A percentile compares a stretch with the other conserved stretches of the same genome.
Conservation (phyloP, 2,329 filamentous ascomycete species). For the Parastagonospora nodorum region DNA sequence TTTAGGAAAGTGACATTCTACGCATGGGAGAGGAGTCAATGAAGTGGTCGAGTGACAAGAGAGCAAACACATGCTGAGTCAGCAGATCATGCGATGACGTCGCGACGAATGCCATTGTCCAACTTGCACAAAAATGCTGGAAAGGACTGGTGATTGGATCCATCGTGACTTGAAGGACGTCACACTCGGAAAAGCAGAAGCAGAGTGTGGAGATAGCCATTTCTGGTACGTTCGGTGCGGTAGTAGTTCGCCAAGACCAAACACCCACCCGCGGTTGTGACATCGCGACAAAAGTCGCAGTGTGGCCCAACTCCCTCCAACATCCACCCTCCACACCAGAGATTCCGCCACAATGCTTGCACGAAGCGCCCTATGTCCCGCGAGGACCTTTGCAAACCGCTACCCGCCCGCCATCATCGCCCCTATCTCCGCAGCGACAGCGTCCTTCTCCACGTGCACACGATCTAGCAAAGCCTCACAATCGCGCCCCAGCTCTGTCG, state of each 20-base stretch:
- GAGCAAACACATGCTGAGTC: too few species aligned
- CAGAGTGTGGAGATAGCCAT: neutral
- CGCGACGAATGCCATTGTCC: too few species aligned
- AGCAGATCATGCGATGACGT: too few species aligned
- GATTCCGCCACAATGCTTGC: slow-evolving; percentile 32
- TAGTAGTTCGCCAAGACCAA: slow-evolving; percentile 3
- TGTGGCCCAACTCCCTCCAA: neutral
- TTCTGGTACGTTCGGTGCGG: neutral
- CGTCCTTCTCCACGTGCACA: slow-evolving; percentile 37
- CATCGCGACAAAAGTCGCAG: slow-evolving; percentile 4
- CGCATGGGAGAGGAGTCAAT: too few species aligned
- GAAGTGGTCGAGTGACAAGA: too few species aligned
- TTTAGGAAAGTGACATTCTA: too few species aligned
- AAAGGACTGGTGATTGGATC: too few species aligned
- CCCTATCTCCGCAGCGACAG: slow-evolving; percentile 25
- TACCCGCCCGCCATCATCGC: slow-evolving; percentile 33
- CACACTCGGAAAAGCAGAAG: too few species aligned
- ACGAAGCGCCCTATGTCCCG: slow-evolving; percentile 37
- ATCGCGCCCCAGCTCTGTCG: slow-evolving; percentile 16
- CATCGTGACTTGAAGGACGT: too few species aligned
- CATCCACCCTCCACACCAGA: neutral
- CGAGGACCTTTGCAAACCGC: slow-evolving; percentile 35
- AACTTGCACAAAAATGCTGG: too few species aligned
- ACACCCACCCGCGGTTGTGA: neutral
- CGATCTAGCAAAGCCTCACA: slow-evolving; percentile 28